Base-by-base conservation (phyloP, 371 early-diverging fungal genomes). In the Vavraia culicis region DNA sequence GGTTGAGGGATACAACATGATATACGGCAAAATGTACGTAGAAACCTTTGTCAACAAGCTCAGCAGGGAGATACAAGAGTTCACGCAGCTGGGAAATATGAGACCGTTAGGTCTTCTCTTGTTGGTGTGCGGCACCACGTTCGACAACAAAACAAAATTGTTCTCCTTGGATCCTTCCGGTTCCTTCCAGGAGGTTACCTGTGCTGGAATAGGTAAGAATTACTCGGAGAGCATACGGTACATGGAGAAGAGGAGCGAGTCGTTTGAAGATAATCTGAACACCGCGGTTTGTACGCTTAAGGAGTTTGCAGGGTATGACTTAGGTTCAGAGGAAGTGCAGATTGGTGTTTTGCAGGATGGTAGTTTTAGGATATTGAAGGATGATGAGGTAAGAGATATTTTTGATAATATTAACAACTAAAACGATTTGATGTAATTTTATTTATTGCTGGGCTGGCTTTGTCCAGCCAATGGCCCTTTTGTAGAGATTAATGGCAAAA, bases 161-260 rank as follows among this genome's bases (percentile, higher is more conserved):
- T 66, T 58, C 27, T 60, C 61, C 31, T 52, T 69, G 32, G 70
- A 69, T 46, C 68, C 68, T 3, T 55, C 56, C 36, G 68, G 70
- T 9, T 62, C 59, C 31, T 65, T 62, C 32, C 39, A 52, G 13
- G 37, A 20, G 15, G 14, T 33, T 18, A 43, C 56, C 18, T 46
- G 56, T 10, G 39, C 41, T 42, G 50, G 49, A 2, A 46, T 58
- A 22, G 70, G 70, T 4, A 46, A 37, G 33, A 52, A 49, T 7
- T 69, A 63, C 53, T 34, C 37, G 8, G 54, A 60, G 9, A 57
- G 47, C 18, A 19, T 35, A 9, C 60, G 57, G 41, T 66, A 51
- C 21, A 14, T 69, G 9, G 37, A 42, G 23, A 58, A 52, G 35
- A 54, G 70, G 18, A 43, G 41, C 31, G n/a, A n/a, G n/a, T n/a